These are phyloP conservation scores for Colletotrichum eleusines DNA, from an alignment of 2,329 filamentous ascomycete genomes.

Conservation along the genomic window DNA sequence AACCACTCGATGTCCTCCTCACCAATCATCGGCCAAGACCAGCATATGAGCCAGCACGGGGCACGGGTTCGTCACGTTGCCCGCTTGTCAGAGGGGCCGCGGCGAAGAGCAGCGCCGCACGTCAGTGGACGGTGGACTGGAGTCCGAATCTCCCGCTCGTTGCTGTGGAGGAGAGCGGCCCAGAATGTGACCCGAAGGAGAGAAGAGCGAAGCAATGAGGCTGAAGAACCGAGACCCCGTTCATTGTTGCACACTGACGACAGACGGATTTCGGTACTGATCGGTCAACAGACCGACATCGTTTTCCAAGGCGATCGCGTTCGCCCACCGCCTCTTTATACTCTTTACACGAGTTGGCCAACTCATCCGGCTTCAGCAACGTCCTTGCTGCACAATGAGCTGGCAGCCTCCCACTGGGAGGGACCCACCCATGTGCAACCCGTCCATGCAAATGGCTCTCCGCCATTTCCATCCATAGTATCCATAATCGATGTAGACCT, in stretches of 20 bases:
- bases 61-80: conserved; percentile 43
- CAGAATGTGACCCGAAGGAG: conserved; percentile 22
- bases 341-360: conserved; percentile 10
- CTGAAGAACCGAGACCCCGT: conserved; percentile 19
- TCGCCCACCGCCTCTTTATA: conserved; percentile 42
- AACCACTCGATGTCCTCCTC: conserved; percentile 37
- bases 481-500: conserved; percentile 23
- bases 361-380: conserved; percentile 41
- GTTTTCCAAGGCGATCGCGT: conserved; percentile 15
- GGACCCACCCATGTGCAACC: conserved; percentile 43
- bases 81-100: conserved; percentile 34
- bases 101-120: conserved; percentile 29
- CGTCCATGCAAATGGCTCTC: conserved; percentile 42
- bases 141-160: conserved; percentile 11
- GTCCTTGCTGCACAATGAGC: conserved; percentile 43
- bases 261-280: conserved; percentile 1
- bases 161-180: conserved; percentile 12
- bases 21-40: conserved; percentile 40
- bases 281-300: not conserved
- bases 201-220: conserved; percentile 27
- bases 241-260: not conserved
- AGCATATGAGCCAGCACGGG: conserved; percentile 38
- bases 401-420: conserved; percentile 42
- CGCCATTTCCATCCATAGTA: conserved; percentile 16
- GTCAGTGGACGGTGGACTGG: conserved; percentile 21